Evolutionary conservation across 495 filamentous ascomycete genomes (phyloP), one percentile per base, ranked within the genome.

Genomic region (Neurospora sp.): DNA sequence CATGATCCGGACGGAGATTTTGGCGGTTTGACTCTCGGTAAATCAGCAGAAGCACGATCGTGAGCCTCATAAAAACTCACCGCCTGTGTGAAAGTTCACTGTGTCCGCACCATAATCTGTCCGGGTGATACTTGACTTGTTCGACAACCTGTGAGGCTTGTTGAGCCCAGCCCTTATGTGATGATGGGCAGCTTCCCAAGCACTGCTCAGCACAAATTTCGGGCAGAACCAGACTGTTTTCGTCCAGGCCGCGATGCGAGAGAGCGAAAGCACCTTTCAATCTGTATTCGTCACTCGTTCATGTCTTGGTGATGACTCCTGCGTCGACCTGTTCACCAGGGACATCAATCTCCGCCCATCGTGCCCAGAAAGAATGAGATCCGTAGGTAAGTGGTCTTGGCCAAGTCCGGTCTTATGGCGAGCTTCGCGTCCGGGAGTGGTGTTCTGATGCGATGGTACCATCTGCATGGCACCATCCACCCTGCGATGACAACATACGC

Each of bases 401-500:
- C 23, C 11, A 31, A 1, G 5, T 3, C 49, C 49, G 49, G 12
- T 62, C 12, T 4, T 0, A 31, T 62, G 23, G 2, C 20, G 3
- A 31, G 5, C 5, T 31, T 62, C 11, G 23, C 12, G 4, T 54
- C 10, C 23, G 12, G 23, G 12, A 31, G 1, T 62, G 5, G 27
- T 62, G 6, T 16, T 62, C 54, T 62, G 54, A 35, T 62, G 27
- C 54, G 18, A 35, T 62, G 12, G 11, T 9, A 62, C 54, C 14
- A 62, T 35, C 54, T 62, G 23, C 71, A 75, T 75, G 37, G 44
- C 74, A 42, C 71, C 74, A 72, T 75, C 38, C 35, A 39, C 71
- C 71, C 31, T n/a, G 12, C 14, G 42, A 72, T 75, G 74, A 70
- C 71, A 72, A 72, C 70, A 75, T 75, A 39, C 38, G 31, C 12